phyloP scores from a whole-genome alignment of 805 yeast genomes.

The Saturnispora mendoncae region DNA sequence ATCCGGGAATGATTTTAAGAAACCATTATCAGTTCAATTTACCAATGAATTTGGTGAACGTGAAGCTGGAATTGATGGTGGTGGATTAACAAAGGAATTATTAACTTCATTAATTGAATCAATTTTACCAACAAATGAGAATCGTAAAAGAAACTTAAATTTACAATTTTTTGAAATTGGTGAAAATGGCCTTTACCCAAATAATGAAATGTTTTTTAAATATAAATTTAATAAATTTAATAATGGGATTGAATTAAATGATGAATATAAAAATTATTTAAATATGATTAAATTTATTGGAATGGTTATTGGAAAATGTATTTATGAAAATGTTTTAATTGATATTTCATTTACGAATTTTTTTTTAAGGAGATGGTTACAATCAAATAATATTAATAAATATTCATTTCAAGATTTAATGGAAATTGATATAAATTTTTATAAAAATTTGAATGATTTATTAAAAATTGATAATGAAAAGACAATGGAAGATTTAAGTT shows the following conservation, averaged over 20 bases:
- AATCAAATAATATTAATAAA: constrained; percentile 27
- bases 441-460: constrained; percentile 54
- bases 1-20: constrained; percentile 47
- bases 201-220: constrained; percentile 36
- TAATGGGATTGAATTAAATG: neutral
- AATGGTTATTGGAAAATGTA: constrained; percentile 76
- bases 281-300: constrained; percentile 59
- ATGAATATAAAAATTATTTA: constrained; percentile 14
- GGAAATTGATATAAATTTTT: constrained; percentile 60
- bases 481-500: constrained; percentile 50
- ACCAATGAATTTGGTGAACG: constrained; percentile 56
- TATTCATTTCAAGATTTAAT: constrained; percentile 73
- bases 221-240: constrained; percentile 19
- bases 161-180: constrained; percentile 35
- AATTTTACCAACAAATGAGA: constrained; percentile 36
- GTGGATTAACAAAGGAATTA: constrained; percentile 90
- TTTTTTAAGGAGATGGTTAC: constrained; percentile 59
- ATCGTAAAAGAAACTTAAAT: constrained; percentile 19
- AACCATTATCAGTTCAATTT: constrained; percentile 55
- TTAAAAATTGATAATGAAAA: constrained; percentile 39
- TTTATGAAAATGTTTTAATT: constrained; percentile 72
- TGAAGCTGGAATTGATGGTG: constrained; percentile 95
- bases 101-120: constrained; percentile 64
- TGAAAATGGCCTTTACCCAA: constrained; percentile 65
- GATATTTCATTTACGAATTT: constrained; percentile 83